Conservation (phyloP, 2,329 filamentous ascomycete genomes). For the Botryotinia narcissicola region DNA sequence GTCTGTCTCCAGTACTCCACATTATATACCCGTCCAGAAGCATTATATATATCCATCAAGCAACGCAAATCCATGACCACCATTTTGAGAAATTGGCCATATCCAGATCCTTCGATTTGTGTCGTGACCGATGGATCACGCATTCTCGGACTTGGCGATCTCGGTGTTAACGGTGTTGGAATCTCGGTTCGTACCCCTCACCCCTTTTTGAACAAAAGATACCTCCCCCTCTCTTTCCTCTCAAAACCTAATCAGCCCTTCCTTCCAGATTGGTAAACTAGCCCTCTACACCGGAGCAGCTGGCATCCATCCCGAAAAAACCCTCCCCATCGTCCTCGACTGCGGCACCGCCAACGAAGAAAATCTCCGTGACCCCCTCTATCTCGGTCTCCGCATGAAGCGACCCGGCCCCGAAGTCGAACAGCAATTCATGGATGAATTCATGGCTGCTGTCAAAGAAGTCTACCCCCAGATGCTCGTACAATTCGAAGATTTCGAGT, state of each 20-base stretch:
- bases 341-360: constrained; percentile 64
- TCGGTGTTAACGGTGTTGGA: constrained; percentile 95
- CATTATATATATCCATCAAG: constrained; percentile 92
- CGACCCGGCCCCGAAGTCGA: constrained; percentile 77
- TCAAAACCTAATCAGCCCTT: not conserved
- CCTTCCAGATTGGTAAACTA: constrained; percentile 75
- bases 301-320: constrained; percentile 88
- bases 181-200: constrained; percentile 67
- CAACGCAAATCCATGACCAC: constrained; percentile 87
- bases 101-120: constrained; percentile 86
- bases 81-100: constrained; percentile 91
- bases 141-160: constrained; percentile 86
- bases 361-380: constrained; percentile 70
- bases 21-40: constrained; percentile 92
- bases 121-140: constrained; percentile 95
- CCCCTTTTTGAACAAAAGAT: too few relatives aligned
- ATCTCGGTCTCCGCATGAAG: constrained; percentile 83
- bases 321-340: constrained; percentile 67
- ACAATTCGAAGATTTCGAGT: constrained; percentile 98
- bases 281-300: constrained; percentile 93
- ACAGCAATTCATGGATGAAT: constrained; percentile 91
- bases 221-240: not conserved
- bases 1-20: constrained; percentile 96
- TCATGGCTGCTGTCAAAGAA: constrained; percentile 88
- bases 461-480: constrained; percentile 66